Base-by-base conservation (phyloP, 2,329 filamentous ascomycete species). In the Pseudogymnoascus sp. region DNA sequence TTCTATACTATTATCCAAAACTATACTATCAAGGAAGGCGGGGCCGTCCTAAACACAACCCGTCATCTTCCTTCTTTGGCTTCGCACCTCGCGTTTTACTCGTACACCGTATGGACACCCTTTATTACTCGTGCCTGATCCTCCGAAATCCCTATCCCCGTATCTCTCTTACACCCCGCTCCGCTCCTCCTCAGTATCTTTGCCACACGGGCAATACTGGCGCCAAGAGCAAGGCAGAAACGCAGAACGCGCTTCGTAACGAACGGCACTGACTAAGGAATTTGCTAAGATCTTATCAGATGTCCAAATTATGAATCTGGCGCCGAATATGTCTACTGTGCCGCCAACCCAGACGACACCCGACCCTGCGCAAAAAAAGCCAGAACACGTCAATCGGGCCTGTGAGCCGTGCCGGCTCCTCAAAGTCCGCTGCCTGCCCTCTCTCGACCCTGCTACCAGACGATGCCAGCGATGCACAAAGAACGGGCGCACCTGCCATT, bases 351-450 rank as follows among this genome's bases (percentile, higher is more conserved):
- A 54, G 47, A 26, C 40, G 17, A 13, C 44, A 11, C 29, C 47
- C 29, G 47, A 54, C 47, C 17, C 47, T 5, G 21, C 57, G 17
- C 35, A 9, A 26, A n/a, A 11, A 26, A 59, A 40, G 24, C 57
- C 57, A 24, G 57, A 59, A 10, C 57, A 59, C 24, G 57, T 59
- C 41, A 71, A 74, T 63, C 67, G 73, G 24, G 73, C 74, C 3
- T 76, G 74, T 62, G 72, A 74, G 44, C 66, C 70, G 11, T 76
- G 74, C 61, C 67, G 74, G n/a, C 60, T 66, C 3, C 71, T 74
- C 50, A 76, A 76, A 65, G 71, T 76, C 5, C 69, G 74, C 50
- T 76, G 74, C 62, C 67, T 75, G 3, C 69, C 70, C 29, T 44
- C 29, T 41, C 40, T 5, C 39, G 59, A 44, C 39, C 24, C 36